Evolutionary conservation across 805 yeast genomes (phyloP), one percentile per base, ranked within the genome.

Genomic region (Saturnispora galanensis): DNA sequence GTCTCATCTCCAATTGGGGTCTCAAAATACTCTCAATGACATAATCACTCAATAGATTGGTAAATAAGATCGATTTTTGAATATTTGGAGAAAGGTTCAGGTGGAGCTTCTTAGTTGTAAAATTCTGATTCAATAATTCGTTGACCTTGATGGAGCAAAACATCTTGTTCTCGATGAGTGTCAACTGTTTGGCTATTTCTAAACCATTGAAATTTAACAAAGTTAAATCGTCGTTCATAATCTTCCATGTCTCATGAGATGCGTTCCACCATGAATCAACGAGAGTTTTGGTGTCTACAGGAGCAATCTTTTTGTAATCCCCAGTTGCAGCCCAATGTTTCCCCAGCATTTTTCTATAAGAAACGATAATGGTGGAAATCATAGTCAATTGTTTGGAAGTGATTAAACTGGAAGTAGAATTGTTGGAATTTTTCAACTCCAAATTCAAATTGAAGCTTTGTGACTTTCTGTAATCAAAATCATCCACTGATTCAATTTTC

Each of bases 141-240:
- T 73, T 78, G 2, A 83, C 76, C 53, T 71, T 73, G 44, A 84
- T 76, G 1, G 74, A 63, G 48, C 84, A 68, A 60, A 79, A 84
- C 39, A 84, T 70, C 35, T 69, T 70, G 2, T 84, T 76, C 57
- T 84, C 95, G 49, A 84, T 74, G 15, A 82, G 63, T 0, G 93
- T 83, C 39, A 84, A 64, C 52, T 84, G 93, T 55, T 82, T 84
- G 2, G 93, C 89, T 18, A 82, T 66, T 53, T 84, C 93, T 52
- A 82, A 65, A 0, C 87, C 80, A 57, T 81, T 82, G 52, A 79
- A 68, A 48, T 80, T 78, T 33, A 76, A 56, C 35, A 77, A 60
- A 38, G 73, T 69, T 13, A 76, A 69, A 47, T 79, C 69, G 52
- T 72, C 74, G 49, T 72, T 74, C 8, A 74, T 64, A 45, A 76